Conservation (phyloP, 768 basidiomycete genomes). For the Pisolithus tinctorius region DNA sequence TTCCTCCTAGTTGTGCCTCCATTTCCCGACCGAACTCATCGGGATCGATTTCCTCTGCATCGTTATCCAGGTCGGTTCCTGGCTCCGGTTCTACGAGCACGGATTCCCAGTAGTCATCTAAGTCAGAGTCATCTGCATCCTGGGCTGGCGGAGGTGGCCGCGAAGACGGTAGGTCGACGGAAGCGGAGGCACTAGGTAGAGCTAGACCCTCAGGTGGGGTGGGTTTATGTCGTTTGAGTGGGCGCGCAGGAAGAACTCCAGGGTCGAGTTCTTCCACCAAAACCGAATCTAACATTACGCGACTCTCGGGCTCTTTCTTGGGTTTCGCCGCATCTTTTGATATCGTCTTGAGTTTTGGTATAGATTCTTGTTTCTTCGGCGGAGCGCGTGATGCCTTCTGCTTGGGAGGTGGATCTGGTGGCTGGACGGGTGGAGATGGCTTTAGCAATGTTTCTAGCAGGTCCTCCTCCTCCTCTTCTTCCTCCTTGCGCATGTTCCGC, state of each 20-base stretch:
- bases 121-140: conserved; percentile 30
- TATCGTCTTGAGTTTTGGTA: conserved; percentile 21
- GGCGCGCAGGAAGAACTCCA: conserved; percentile 35
- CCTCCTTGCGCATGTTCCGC: conserved; percentile 18
- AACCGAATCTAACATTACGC: conserved; percentile 21
- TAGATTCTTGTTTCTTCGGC: conserved; percentile 17
- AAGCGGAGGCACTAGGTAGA: conserved; percentile 29
- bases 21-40: conserved; percentile 31
- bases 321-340: conserved; percentile 16
- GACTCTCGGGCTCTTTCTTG: conserved; percentile 16
- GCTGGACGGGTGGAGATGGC: conserved; percentile 10
- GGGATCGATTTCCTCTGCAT: conserved; percentile 29
- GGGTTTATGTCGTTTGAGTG: conserved; percentile 27
- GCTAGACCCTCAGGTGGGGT: conserved; percentile 28
- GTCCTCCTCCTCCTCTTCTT: conserved; percentile 34
- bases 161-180: conserved; percentile 26
- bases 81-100: conserved; percentile 24
- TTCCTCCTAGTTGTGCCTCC: conserved; percentile 30
- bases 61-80: conserved; percentile 17
- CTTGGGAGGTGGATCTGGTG: conserved; percentile 25
- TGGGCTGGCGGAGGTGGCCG: conserved; percentile 19
- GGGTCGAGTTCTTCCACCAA: conserved; percentile 44
- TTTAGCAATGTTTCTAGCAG: conserved; percentile 18
- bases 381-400: conserved; percentile 24
- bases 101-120: conserved; percentile 53